phyloP scores from a whole-genome alignment of 495 filamentous ascomycete species.

The Daldinia bambusicola region DNA sequence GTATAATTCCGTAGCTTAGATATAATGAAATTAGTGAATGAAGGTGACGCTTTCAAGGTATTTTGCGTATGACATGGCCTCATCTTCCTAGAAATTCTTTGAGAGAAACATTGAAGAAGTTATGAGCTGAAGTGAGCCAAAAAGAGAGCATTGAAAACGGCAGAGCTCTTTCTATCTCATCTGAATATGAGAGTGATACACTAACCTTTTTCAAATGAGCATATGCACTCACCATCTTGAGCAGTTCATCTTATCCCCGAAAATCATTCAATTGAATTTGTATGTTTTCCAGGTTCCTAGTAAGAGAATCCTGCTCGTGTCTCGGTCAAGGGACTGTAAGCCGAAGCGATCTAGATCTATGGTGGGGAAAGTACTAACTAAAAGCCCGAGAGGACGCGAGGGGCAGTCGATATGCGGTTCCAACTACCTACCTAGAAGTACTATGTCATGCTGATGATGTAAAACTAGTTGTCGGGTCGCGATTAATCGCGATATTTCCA shows the following conservation, averaged over 20 bases:
- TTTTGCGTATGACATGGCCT: no score
- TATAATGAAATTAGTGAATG: no score
- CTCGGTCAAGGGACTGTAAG: background rate
- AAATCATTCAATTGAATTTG: background rate
- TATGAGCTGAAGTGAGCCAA: no score
- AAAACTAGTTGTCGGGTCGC: background rate
- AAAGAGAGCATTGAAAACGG: no score
- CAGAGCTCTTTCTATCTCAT: no score
- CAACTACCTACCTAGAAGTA: background rate
- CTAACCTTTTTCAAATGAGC: no score
- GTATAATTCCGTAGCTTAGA: no score
- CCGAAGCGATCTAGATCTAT: slow-evolving; percentile 1
- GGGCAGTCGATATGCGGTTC: background rate
- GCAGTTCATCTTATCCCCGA: background rate
- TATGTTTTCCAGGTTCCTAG: background rate
- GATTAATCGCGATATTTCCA: background rate
- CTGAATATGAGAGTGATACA: no score
- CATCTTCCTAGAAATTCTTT: no score
- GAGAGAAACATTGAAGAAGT: no score
- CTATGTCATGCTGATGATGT: background rate
- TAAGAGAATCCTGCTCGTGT: slow-evolving; percentile 2
- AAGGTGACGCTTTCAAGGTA: no score
- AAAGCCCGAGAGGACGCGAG: slow-evolving; percentile 2
- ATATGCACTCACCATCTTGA: no score
- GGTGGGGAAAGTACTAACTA: background rate